These are phyloP conservation scores for Blastosporella zonata DNA, from an alignment of 1,284 basidiomycete species.

Conservation along the genomic window DNA sequence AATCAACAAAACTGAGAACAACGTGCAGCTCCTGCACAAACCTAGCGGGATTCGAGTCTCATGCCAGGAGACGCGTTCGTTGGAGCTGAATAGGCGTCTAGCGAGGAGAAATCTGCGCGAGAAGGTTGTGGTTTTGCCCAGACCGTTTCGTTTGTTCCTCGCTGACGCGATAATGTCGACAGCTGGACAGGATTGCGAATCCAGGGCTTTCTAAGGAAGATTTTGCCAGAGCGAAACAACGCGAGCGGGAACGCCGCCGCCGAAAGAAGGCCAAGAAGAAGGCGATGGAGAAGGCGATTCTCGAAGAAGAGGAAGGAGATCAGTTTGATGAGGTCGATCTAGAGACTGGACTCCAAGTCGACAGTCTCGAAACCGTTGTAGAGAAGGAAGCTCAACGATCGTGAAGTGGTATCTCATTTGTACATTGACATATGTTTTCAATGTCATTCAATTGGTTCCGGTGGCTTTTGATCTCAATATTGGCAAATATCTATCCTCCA, in stretches of 20 bases:
- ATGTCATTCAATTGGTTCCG: neutral
- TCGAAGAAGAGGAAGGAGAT: constrained; percentile 20
- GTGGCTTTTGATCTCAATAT: constrained; percentile 11
- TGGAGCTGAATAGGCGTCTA: constrained; percentile 63
- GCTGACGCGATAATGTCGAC: constrained; percentile 18
- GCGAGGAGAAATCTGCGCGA: constrained; percentile 66
- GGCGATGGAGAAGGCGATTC: constrained; percentile 33
- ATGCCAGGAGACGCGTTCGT: constrained; percentile 78
- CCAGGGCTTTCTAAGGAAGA: constrained; percentile 74
- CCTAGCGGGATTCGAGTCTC: constrained; percentile 74
- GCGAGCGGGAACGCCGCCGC: constrained; percentile 66
- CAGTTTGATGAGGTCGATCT: neutral
- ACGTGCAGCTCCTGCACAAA: constrained; percentile 76
- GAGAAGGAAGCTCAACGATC: too few species aligned
- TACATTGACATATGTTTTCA: neutral
- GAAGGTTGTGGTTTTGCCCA: constrained; percentile 52
- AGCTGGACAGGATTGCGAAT: constrained; percentile 70
- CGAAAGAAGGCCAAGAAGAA: constrained; percentile 72
- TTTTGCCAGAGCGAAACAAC: constrained; percentile 61
- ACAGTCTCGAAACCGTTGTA: too few species aligned
- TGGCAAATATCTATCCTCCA: constrained; percentile 11
- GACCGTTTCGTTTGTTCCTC: constrained; percentile 13
- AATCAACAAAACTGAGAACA: constrained; percentile 83
- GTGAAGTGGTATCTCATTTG: neutral
- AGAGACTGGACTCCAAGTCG: neutral